These are phyloP conservation scores for Kwoniella sp. DNA, from an alignment of 768 basidiomycete genomes.

Conservation along the genomic window DNA sequence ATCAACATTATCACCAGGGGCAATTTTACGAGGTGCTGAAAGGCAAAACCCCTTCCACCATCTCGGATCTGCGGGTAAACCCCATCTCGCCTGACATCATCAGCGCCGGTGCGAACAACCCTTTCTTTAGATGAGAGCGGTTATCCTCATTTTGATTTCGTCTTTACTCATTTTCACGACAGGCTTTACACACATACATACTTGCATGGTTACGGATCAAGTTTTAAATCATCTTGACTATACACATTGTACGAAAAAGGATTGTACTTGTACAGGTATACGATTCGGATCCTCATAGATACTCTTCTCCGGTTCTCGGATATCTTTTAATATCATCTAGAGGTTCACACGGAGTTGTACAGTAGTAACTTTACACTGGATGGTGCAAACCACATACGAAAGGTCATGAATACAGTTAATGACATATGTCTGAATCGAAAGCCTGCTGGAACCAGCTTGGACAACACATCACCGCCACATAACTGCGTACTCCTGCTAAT, in stretches of 20 bases:
- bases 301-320: background rate
- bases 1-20: slow-evolving; percentile 12
- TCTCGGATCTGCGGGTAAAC: slow-evolving; percentile 22
- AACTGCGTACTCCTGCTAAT: too few relatives aligned
- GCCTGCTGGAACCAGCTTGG: too few relatives aligned
- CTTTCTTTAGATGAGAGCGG: slow-evolving; percentile 22
- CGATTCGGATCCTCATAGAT: too few relatives aligned
- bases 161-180: slow-evolving; percentile 6
- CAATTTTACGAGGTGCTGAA: slow-evolving; percentile 22
- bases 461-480: too few relatives aligned
- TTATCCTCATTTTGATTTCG: background rate
- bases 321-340: background rate
- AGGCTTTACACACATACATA: background rate
- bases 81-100: slow-evolving; percentile 23
- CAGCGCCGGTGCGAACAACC: slow-evolving; percentile 6
- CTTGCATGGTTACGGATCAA: slow-evolving; percentile 12
- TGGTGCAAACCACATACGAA: background rate
- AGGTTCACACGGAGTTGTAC: background rate
- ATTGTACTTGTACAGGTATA: background rate
- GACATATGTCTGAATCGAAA: background rate
- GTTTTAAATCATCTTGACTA: too few relatives aligned
- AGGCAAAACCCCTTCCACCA: slow-evolving; percentile 14
- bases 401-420: background rate
- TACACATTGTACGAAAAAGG: background rate
- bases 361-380: background rate